Base-by-base conservation (phyloP, 495 filamentous ascomycete genomes). In the Penicillium maclennaniae region DNA sequence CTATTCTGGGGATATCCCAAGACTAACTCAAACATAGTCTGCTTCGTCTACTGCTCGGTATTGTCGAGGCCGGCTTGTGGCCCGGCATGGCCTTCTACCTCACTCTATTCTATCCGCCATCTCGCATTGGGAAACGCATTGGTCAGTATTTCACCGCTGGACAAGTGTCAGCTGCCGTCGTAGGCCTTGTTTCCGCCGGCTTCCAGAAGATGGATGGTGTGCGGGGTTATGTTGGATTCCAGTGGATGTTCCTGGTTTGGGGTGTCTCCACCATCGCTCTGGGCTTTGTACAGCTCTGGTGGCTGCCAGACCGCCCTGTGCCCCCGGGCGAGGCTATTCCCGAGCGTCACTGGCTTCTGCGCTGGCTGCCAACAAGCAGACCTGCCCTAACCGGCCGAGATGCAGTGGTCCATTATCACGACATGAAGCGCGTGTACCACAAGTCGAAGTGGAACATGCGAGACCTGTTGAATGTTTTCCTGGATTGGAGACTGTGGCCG, bases 181-280 rank as follows among this genome's bases (percentile, higher is more conserved):
- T 92, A 7, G 91, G 91, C 5, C 76, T 95, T 8, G 92, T 95
- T 17, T 93, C 90, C 12, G 90, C 91, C 0, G 91, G 91, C 0
- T 95, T 96, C 65, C 89, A 95, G 65, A 71, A 93, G 59, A 92
- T 96, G 86, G 89, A 96, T 61, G 88, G 88, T 8, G 61, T 73
- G 2, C 76, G 79, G 14, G 91, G 91, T 9, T 75, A 92, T 6
- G 86, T 88, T 4, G 91, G 91, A 14, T 96, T 91, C 65, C 86
- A 89, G 55, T 96, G 91, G 91, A 95, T 96, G 91, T 95, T 96
- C 65, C 79, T 96, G 20, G 69, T 96, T 34, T 96, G 91, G 54
- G 91, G 91, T 7, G 69, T 96, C 8, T 76, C 90, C 44, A 87
- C 81, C 4, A 76, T 91, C 12, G 59, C 85, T 14, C 75, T 90